Evolutionary conservation across 306 rosid genomes (phyloP).

Genomic region (Chamaecrista fasciculata): DNA sequence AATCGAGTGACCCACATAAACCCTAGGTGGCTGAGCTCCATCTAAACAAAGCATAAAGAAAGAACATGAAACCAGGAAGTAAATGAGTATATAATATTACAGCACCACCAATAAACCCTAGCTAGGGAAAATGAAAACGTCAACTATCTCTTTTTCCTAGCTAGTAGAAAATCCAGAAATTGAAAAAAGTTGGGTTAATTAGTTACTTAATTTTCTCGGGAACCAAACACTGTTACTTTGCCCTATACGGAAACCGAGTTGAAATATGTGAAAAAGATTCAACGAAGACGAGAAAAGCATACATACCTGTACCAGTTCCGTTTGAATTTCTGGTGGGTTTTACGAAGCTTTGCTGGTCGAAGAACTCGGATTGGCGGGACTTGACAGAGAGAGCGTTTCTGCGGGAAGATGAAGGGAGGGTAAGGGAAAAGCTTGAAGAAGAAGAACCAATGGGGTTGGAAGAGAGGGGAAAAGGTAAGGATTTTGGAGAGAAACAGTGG

Average conservation of each 20-base stretch:
- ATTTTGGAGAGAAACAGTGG: slow-evolving; percentile 20
- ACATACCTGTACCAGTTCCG: slow-evolving; percentile 48
- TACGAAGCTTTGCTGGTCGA: slow-evolving; percentile 41
- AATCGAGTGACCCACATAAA: slow-evolving; percentile 84
- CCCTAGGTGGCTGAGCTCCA: slow-evolving; percentile 64
- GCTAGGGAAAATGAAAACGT: not conserved
- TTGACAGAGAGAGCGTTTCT: slow-evolving; percentile 30
- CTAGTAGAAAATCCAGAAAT: not conserved
- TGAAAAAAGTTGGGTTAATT: not conserved
- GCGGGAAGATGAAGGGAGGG: not conserved
- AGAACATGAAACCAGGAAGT: slow-evolving; percentile 29
- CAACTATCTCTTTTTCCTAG: not conserved
- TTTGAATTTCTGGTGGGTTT: not conserved
- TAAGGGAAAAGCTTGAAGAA: slow-evolving; percentile 27
- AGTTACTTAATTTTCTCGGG: not conserved
- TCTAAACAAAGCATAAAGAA: slow-evolving; percentile 39
- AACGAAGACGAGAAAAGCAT: not conserved
- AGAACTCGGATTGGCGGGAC: slow-evolving; percentile 63
- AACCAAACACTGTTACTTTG: not conserved
- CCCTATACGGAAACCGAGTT: not conserved
- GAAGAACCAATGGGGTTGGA: slow-evolving; percentile 31
- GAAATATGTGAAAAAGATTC: not conserved
- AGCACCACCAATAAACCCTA: slow-evolving; percentile 15
- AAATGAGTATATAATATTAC: slow-evolving; percentile 19
- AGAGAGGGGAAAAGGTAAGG: slow-evolving; percentile 19